Base-by-base conservation (phyloP, 768 basidiomycete species). In the Tephrocybe sp. region DNA sequence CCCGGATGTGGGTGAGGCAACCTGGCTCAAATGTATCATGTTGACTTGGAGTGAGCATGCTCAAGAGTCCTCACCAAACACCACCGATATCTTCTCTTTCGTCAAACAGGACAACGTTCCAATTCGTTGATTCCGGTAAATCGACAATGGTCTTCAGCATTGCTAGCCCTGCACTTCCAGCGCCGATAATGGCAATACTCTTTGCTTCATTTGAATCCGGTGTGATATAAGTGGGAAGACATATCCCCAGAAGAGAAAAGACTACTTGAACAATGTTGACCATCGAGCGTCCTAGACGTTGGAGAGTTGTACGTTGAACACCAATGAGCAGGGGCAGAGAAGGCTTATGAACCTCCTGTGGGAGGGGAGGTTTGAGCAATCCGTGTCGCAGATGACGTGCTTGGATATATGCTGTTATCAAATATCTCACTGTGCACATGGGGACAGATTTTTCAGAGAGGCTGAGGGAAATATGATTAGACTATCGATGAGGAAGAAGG, bases 131-230 rank as follows among this genome's bases (percentile, higher is more conserved):
- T 17, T 66, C 63, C 10, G 78, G 77, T 5, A 84, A 57, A 59
- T 80, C 78, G 3, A 78, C 61, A 14, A 80, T 59, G 5, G 74
- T 75, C 60, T 79, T 80, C 23, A 85, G 62, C 62, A 73, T 70
- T 2, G 76, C 79, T 23, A 85, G 64, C 1, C 82, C 82, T 4
- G 76, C 80, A 56, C 77, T 83, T 1, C 81, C 82, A 5, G 74
- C 79, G 9, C 84, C 84, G 15, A 85, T 69, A 43, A 85, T 74
- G 6, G 76, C 82, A 45, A 85, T 77, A 4, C 74, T 74, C 64
- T 80, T 83, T 1, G 60, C 50, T 23, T 45, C 41, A 30, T 51
- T 41, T 37, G 58, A 52, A 37, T 48, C 48, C 4, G 48, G 28
- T 25, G 17, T 55, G 37, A 20, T 51, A 37, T 47, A 37, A 17